A percentile compares a stretch with the other conserved stretches of the same genome.
These are phyloP conservation scores for Cryptococcus wingfieldii DNA, from an alignment of 1,284 basidiomycete species.

Conservation along the genomic window DNA sequence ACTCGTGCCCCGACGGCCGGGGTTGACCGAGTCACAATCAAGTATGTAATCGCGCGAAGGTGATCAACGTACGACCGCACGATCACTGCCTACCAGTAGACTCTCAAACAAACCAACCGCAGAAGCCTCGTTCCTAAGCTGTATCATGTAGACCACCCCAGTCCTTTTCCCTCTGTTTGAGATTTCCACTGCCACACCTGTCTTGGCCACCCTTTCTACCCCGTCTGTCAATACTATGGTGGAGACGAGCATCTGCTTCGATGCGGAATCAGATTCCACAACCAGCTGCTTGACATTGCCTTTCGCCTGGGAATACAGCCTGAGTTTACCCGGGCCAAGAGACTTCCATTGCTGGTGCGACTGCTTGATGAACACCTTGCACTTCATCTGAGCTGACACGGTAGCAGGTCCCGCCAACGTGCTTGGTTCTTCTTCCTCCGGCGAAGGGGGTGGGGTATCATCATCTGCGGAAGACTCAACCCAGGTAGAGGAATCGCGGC, in stretches of 20 bases:
- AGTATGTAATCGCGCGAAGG: too few species aligned
- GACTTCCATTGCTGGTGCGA: constrained; percentile 96
- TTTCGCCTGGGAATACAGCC: constrained; percentile 75
- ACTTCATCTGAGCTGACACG: constrained; percentile 91
- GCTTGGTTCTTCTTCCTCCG: constrained; percentile 57
- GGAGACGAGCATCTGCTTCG: constrained; percentile 74
- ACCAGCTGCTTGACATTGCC: constrained; percentile 93
- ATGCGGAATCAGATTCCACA: constrained; percentile 77
- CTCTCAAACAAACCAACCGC: constrained; percentile 81
- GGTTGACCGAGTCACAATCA: too few species aligned
- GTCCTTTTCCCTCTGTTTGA: constrained; percentile 84
- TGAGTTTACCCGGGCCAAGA: constrained; percentile 80
- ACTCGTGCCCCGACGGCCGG: too few species aligned
- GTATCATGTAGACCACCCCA: constrained; percentile 98
- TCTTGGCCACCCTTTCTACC: constrained; percentile 95
- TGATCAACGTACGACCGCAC: constrained; percentile 40
- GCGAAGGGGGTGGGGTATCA: constrained; percentile 71
- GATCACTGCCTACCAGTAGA: constrained; percentile 81
- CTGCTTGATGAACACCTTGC: constrained; percentile 95
- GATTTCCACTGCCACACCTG: constrained; percentile 92
- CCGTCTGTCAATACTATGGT: constrained; percentile 94
- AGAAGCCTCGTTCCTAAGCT: constrained; percentile 79
- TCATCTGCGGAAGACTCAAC: constrained; percentile 51
- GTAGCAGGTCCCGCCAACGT: constrained; percentile 61
- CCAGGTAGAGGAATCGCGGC: constrained; percentile 1